Evolutionary conservation across 495 filamentous ascomycete species (phyloP).

Genomic region (Xylaria telfairii): DNA sequence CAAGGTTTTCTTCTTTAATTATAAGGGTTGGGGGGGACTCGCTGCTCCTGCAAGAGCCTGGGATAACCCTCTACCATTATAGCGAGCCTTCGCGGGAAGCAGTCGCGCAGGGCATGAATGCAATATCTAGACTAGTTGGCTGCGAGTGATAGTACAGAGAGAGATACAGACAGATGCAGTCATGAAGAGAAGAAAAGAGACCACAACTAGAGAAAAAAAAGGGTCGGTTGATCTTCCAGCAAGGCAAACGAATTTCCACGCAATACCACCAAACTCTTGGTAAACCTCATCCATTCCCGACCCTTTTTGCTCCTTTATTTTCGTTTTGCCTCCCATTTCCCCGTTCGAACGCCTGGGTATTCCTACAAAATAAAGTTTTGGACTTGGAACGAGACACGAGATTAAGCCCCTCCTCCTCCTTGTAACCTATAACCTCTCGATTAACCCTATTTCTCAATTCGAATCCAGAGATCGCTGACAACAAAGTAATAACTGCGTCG

Average conservation of each 20-base stretch:
- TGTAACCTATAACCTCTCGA: background rate
- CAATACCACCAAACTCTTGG: background rate
- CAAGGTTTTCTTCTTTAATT: background rate
- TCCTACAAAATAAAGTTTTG: conserved; percentile 6
- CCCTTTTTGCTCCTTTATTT: conserved; percentile 5
- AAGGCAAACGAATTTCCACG: conserved; percentile 7
- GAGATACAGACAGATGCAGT: background rate
- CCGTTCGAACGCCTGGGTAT: conserved; percentile 27
- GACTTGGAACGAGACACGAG: background rate
- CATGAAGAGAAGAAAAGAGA: conserved; percentile 6
- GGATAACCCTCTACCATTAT: background rate
- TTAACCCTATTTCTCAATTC: background rate
- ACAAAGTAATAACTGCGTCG: background rate
- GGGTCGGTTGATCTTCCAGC: background rate
- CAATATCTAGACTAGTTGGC: background rate
- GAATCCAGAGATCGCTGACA: background rate
- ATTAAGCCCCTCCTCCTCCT: background rate
- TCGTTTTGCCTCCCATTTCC: background rate
- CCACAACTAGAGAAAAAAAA: background rate
- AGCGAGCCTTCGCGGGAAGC: background rate
- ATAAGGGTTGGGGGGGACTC: background rate
- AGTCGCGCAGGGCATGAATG: background rate
- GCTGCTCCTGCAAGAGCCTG: background rate
- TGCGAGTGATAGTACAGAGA: conserved; percentile 15
- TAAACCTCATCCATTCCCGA: background rate